These are phyloP conservation scores for Nitzschia sp. DNA, from an alignment of 108 stramenopile genomes.

Conservation along the genomic window DNA sequence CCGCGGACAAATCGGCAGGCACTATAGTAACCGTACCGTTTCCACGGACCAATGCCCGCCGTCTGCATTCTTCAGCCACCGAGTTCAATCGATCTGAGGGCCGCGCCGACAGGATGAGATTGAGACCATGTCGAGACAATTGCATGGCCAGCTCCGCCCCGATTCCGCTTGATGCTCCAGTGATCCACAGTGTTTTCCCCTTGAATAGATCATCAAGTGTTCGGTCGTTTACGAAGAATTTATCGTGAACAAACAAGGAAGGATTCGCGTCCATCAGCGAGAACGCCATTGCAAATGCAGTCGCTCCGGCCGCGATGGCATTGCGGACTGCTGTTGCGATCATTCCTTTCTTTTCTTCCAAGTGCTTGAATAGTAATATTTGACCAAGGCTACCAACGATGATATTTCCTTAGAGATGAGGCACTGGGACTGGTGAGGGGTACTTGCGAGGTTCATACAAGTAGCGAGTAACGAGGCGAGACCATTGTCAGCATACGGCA, in stretches of 20 bases:
- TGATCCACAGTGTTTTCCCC: slow-evolving; percentile 63
- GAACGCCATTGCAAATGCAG: slow-evolving; percentile 27
- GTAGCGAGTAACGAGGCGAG: too few species aligned
- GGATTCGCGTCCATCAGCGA: slow-evolving; percentile 41
- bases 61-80: slow-evolving; percentile 39
- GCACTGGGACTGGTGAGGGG: too few species aligned
- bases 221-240: slow-evolving; percentile 15
- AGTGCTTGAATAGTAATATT: too few species aligned
- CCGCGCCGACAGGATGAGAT: slow-evolving; percentile 62
- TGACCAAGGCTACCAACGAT: too few species aligned
- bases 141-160: slow-evolving; percentile 59
- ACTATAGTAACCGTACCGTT: slow-evolving; percentile 14
- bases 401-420: too few species aligned
- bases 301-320: slow-evolving; percentile 2
- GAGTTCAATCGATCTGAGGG: slow-evolving; percentile 31
- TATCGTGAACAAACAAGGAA: slow-evolving; percentile 38
- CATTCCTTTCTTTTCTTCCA: not conserved
- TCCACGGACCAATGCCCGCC: not conserved
- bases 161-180: slow-evolving; percentile 71
- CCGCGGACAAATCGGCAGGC: slow-evolving; percentile 43
- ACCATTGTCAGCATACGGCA: too few species aligned
- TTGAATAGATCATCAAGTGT: slow-evolving; percentile 12
- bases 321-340: not conserved
- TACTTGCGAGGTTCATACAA: too few species aligned
- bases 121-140: slow-evolving; percentile 24